Base-by-base conservation (phyloP, 306 rosid genomes). In the Inga oerstediana region DNA sequence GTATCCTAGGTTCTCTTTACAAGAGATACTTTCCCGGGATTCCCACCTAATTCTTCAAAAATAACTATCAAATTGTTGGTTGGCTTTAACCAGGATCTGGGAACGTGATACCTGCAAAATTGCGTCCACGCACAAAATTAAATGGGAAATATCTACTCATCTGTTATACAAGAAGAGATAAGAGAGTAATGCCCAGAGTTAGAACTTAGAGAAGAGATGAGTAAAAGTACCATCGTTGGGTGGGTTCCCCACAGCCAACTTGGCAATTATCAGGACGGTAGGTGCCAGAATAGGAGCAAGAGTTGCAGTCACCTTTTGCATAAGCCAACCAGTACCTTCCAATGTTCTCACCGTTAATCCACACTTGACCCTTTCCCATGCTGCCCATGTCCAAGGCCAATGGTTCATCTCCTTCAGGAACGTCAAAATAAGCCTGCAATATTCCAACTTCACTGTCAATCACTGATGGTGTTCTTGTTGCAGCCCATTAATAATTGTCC, bases 301-400 rank as follows among this genome's bases (percentile, higher is more conserved):
- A 45, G 51, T 68, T 80, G 81, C 99, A 96, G 83, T 85, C 78
- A 62, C 97, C 98, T 15, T 94, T 90, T 74, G 98, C 99, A 84
- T 88, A 96, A 83, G 85, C 89, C 91, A 88, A 86, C 99, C 99
- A 96, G 75, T 96, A 96, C 83, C 99, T 90, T 78, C 99, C 99
- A 37, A 96, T 92, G 84, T 95, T 94, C 69, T 92, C 92, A 16
- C 99, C 99, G 79, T 97, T 97, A 91, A 97, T 89, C 99, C 99
- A 97, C 30, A 88, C 93, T 90, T 94, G 99, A 79, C 99, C 99
- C 78, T 94, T 97, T 82, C 97, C 99, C 99, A 97, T 97, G 45
- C 93, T 91, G n/a, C 89, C 83, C 87, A 97, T 59, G 91, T 97
- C 97, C 88, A 97, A 86, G 54, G 92, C 99, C 91, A 97, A 75